A percentile compares a stretch with the other conserved stretches of the same genome.
These are phyloP conservation scores for Dothistroma pini DNA, from an alignment of 2,329 filamentous ascomycete genomes.

Conservation along the genomic window DNA sequence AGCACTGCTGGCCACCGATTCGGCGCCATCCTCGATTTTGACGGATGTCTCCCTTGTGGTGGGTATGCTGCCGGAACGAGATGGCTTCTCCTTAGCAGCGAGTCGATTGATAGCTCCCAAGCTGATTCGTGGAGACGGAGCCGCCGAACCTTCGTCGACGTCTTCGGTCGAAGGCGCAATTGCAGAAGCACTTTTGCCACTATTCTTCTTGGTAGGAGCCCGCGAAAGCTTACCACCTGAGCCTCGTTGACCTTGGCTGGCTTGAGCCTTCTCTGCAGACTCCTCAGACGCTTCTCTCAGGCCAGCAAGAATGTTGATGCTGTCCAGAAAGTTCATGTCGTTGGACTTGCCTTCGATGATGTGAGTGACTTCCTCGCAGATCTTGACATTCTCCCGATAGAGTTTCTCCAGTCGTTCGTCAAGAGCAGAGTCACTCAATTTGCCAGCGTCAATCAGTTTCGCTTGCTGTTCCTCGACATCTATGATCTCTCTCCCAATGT, in stretches of 20 bases:
- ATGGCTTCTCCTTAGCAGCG: slow-evolving; percentile 36
- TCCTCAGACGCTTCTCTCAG: slow-evolving; percentile 47
- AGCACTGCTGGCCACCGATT: slow-evolving; percentile 41
- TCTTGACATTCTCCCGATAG: slow-evolving; percentile 48
- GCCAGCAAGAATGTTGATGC: slow-evolving; percentile 46
- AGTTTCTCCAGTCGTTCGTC: slow-evolving; percentile 46
- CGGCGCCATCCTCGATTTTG: slow-evolving; percentile 48
- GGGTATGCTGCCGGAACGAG: slow-evolving; percentile 42
- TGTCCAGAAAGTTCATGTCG: slow-evolving; percentile 41
- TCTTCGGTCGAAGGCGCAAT: slow-evolving; percentile 28
- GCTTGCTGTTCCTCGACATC: slow-evolving; percentile 36
- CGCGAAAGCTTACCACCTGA: slow-evolving; percentile 29
- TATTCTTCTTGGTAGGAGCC: slow-evolving; percentile 26
- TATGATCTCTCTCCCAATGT: slow-evolving; percentile 37
- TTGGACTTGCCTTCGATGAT: slow-evolving; percentile 43
- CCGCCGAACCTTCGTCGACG: slow-evolving; percentile 31
- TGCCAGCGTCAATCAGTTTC: slow-evolving; percentile 29
- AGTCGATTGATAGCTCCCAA: slow-evolving; percentile 25
- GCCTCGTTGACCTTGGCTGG: slow-evolving; percentile 22
- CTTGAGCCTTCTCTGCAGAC: slow-evolving; percentile 35
- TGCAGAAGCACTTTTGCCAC: slow-evolving; percentile 20
- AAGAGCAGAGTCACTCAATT: slow-evolving; percentile 35
- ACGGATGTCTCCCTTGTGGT: slow-evolving; percentile 48
- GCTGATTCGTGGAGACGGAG: slow-evolving; percentile 33
- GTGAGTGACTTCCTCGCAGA: slow-evolving; percentile 44